Conservation (phyloP, 805 yeast species). For the Candida gorgasii region DNA sequence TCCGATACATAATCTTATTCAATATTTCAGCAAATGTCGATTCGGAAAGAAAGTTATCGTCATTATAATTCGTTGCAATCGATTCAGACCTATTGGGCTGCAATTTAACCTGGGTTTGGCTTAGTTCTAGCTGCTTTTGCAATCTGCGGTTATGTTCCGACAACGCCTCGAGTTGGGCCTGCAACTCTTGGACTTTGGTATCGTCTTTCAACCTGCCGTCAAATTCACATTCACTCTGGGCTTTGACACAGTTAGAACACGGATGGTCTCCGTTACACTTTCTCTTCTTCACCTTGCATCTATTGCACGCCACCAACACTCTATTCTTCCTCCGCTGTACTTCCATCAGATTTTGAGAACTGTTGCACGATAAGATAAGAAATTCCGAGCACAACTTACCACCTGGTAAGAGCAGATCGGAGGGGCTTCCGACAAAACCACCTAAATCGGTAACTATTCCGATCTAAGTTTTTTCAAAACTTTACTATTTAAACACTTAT, state of each 20-base stretch:
- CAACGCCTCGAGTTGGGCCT: background rate
- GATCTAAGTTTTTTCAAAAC: no score
- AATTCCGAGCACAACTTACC: background rate
- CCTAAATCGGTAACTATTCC: no score
- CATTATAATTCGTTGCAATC: background rate
- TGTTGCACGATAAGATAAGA: conserved; percentile 1
- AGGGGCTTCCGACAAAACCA: no score
- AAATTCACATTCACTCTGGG: conserved; percentile 5
- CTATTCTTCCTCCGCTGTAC: conserved; percentile 2
- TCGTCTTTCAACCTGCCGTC: background rate
- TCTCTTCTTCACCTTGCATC: conserved; percentile 15
- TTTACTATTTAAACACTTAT: no score
- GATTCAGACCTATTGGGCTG: background rate
- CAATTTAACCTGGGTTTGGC: background rate
- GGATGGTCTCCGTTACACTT: conserved; percentile 14
- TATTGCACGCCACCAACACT: conserved; percentile 11
- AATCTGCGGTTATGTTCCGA: conserved; percentile 5
- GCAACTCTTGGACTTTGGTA: background rate
- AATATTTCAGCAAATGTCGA: conserved; percentile 12
- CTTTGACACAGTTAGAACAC: conserved; percentile 5
- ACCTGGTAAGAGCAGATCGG: no score
- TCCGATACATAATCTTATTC: conserved; percentile 11
- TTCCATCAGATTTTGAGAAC: conserved; percentile 1
- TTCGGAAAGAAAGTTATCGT: conserved; percentile 9
- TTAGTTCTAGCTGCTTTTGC: background rate